Percentiles rank a stretch among this genome's conserved stretches.
These are phyloP conservation scores for Pulveroboletus ridleyi DNA, from an alignment of 1,284 basidiomycete genomes.

Conservation along the genomic window DNA sequence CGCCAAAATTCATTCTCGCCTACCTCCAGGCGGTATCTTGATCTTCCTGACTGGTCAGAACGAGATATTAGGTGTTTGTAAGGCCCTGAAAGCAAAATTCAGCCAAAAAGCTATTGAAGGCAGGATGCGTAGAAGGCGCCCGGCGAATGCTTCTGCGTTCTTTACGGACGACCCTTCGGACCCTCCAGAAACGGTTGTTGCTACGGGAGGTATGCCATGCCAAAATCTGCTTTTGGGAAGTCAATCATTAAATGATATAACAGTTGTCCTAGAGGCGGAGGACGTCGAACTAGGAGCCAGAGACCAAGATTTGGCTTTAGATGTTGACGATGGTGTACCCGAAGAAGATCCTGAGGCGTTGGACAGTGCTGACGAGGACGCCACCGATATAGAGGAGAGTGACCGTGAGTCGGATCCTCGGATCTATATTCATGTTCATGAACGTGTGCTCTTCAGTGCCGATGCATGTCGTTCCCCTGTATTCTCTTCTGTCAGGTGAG, in stretches of 20 bases:
- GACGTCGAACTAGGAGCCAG: constrained; percentile 77
- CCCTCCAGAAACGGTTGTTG: constrained; percentile 22
- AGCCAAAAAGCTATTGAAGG: constrained; percentile 69
- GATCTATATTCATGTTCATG: constrained; percentile 4
- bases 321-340: constrained; percentile 59
- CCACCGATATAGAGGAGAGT: constrained; percentile 58
- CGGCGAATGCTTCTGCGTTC: constrained; percentile 34
- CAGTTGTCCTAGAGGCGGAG: constrained; percentile 76
- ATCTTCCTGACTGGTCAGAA: constrained; percentile 99
- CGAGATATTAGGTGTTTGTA: constrained; percentile 92
- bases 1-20: constrained; percentile 91
- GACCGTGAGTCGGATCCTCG: constrained; percentile 56
- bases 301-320: constrained; percentile 53
- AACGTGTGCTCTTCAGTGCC: constrained; percentile 55
- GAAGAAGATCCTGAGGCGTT: constrained; percentile 55
- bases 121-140: constrained; percentile 48
- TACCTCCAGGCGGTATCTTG: constrained; percentile 93
- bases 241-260: constrained; percentile 9
- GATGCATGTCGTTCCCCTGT: constrained; percentile 92
- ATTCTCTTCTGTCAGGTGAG: constrained; percentile 96
- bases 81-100: constrained; percentile 83
- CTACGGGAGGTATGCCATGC: constrained; percentile 31
- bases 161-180: constrained; percentile 33
- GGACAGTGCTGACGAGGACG: constrained; percentile 62
- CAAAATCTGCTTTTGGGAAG: not conserved